phyloP scores from a whole-genome alignment of 306 rosid species.

The Citrullus colocynthis region DNA sequence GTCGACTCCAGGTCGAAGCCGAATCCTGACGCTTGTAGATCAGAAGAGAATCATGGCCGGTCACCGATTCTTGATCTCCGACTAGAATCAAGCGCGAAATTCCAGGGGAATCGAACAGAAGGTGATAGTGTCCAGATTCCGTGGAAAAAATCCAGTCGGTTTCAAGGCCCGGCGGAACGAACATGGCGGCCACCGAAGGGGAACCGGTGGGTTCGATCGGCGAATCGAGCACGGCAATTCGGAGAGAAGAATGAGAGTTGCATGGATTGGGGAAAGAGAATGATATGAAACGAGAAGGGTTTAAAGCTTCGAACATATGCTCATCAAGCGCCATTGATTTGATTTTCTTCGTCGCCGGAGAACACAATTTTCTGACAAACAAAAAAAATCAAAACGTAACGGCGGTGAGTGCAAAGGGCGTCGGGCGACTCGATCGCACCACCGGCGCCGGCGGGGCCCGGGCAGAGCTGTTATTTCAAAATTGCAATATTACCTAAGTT shows the following conservation, averaged over 20 bases:
- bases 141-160: conserved; percentile 81
- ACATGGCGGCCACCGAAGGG: conserved; percentile 48
- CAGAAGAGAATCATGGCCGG: neutral
- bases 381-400: too few relatives aligned
- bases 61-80: conserved; percentile 25
- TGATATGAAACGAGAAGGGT: conserved; percentile 45
- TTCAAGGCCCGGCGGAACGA: conserved; percentile 65
- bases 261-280: conserved; percentile 55
- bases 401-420: too few relatives aligned
- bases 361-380: too few relatives aligned
- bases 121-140: conserved; percentile 60
- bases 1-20: conserved; percentile 8
- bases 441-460: too few relatives aligned
- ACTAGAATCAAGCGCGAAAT: conserved; percentile 56
- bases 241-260: conserved; percentile 31
- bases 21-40: conserved; percentile 31
- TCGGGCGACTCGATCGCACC: too few relatives aligned
- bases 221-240: conserved; percentile 72
- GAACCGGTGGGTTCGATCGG: conserved; percentile 22
- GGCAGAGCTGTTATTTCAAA: too few relatives aligned
- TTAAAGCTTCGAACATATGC: conserved; percentile 31
- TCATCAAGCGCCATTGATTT: conserved; percentile 35
- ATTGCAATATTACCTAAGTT: too few relatives aligned
- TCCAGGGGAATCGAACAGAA: conserved; percentile 36
- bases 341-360: too few relatives aligned